Evolutionary conservation across 1,284 basidiomycete genomes (phyloP), one percentile per base, ranked within the genome.

Genomic region (Microbotryomycetes sp.): DNA sequence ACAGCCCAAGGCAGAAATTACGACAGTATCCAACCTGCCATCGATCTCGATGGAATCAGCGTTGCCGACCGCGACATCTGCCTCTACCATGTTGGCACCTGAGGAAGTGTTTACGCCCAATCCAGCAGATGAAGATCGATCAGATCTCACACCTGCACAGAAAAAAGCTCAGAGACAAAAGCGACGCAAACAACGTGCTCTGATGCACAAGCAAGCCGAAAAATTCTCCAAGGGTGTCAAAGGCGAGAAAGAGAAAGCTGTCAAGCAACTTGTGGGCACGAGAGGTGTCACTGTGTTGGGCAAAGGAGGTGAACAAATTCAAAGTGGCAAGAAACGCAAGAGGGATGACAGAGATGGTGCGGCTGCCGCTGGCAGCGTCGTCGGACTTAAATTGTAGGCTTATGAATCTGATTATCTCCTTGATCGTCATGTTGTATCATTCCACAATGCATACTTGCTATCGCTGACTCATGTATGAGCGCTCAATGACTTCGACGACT

Each of bases 1-100:
- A n/a, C 73, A 93, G 88, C 92, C 94, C 29, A 97, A 93, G 75
- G 87, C 88, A 2, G 83, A 81, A 0, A 97, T 98, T 72, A 85
- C 88, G 6, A 91, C 91, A 0, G 77, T 97, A 25, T 81, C 87
- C 23, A 93, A 97, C 73, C 80, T 89, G 6, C 83, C 94, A 0
- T 86, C 89, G 0, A 82, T 92, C n/a, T 82, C 84, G 2, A 78
- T 97, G 70, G 96, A 98, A 76, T 89, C 90, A 1, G 89, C 92
- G 0, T 81, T 98, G 2, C 96, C 94, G 0, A 87, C 89, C 0
- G 83, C 85, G 2, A 83, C 86, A 69, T 85, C 88, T 0, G 80
- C 83, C 0, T 80, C 86, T 3, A 86, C 85, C 0, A 87, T 92
- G 81, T 83, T 98, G 56, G 92, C 96, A 0, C 96, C 96, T 0